Evolutionary conservation across 2,329 filamentous ascomycete genomes (phyloP).

Genomic region (Paraconiothyrium brasiliense): DNA sequence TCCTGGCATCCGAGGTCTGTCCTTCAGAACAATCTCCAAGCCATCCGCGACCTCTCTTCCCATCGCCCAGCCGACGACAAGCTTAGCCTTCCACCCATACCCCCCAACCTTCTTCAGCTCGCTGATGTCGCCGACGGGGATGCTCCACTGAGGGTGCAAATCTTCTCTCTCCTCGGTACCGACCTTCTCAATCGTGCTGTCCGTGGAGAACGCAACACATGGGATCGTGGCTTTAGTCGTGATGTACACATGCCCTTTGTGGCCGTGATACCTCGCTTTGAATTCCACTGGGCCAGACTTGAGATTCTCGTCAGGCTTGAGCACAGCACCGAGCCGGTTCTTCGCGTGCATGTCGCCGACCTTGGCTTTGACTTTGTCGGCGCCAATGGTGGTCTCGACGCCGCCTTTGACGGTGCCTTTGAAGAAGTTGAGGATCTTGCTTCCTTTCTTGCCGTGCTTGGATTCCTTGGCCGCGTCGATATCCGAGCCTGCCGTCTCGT

Average conservation of each 20-base stretch:
- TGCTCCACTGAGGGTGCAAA: conserved; percentile 70
- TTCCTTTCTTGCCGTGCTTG: conserved; percentile 59
- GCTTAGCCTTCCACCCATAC: conserved; percentile 83
- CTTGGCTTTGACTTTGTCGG: conserved; percentile 76
- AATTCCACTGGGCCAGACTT: conserved; percentile 78
- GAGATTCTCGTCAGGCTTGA: conserved; percentile 54
- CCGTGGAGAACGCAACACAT: conserved; percentile 71
- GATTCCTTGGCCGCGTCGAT: conserved; percentile 59
- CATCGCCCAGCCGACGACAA: conserved; percentile 82
- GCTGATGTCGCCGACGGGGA: conserved; percentile 74
- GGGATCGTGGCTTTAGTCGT: conserved; percentile 73
- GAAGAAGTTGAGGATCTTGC: conserved; percentile 70
- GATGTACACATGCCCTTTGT: conserved; percentile 77
- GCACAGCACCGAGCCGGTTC: conserved; percentile 76
- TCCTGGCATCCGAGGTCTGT: neutral
- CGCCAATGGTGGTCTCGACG: conserved; percentile 75
- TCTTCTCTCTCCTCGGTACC: conserved; percentile 60
- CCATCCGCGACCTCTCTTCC: conserved; percentile 79
- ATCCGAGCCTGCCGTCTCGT: conserved; percentile 62
- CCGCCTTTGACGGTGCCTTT: conserved; percentile 75
- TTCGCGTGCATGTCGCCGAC: conserved; percentile 69
- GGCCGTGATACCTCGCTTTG: conserved; percentile 73
- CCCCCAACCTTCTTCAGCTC: conserved; percentile 84
- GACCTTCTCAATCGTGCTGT: conserved; percentile 58
- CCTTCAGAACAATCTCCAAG: conserved; percentile 70